Evolutionary conservation across 805 yeast genomes (phyloP).

Genomic region (Kurtzmaniella cleridarum): DNA sequence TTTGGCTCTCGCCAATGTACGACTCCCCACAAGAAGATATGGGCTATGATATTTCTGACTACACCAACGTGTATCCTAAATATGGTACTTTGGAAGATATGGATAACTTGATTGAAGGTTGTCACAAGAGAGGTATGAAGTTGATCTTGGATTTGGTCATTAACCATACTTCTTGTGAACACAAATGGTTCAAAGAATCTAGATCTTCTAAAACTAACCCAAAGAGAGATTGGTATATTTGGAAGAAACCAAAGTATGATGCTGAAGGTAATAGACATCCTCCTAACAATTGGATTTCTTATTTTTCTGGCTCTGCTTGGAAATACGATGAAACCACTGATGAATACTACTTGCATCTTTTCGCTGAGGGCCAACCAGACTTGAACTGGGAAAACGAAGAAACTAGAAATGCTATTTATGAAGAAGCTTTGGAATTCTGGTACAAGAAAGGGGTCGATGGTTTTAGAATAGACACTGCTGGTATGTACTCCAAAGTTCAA

Average conservation of each 20-base stretch:
- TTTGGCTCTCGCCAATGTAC: constrained; percentile 57
- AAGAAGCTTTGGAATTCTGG: constrained; percentile 49
- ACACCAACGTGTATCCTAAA: constrained; percentile 44
- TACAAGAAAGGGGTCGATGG: constrained; percentile 53
- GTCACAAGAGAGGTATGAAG: constrained; percentile 46
- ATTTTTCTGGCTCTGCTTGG: constrained; percentile 56
- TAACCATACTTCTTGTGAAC: constrained; percentile 53
- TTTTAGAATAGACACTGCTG: constrained; percentile 54
- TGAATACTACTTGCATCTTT: constrained; percentile 51
- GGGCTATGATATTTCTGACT: constrained; percentile 59
- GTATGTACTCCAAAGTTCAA: constrained; percentile 45
- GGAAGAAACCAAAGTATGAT: constrained; percentile 48
- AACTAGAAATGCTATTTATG: constrained; percentile 34
- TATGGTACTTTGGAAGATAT: constrained; percentile 53
- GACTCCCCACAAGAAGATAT: constrained; percentile 57
- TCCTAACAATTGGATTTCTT: constrained; percentile 53
- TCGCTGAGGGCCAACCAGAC: constrained; percentile 54
- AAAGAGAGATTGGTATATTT: constrained; percentile 58
- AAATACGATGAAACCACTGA: constrained; percentile 46
- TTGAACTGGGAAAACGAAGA: constrained; percentile 55
- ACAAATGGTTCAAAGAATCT: constrained; percentile 55
- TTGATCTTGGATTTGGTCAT: constrained; percentile 52
- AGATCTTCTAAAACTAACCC: constrained; percentile 45
- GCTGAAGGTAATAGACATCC: constrained; percentile 46
- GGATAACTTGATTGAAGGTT: constrained; percentile 41